Conservation (phyloP, 163 green algal genomes). For the Chlorella variabilis region DNA sequence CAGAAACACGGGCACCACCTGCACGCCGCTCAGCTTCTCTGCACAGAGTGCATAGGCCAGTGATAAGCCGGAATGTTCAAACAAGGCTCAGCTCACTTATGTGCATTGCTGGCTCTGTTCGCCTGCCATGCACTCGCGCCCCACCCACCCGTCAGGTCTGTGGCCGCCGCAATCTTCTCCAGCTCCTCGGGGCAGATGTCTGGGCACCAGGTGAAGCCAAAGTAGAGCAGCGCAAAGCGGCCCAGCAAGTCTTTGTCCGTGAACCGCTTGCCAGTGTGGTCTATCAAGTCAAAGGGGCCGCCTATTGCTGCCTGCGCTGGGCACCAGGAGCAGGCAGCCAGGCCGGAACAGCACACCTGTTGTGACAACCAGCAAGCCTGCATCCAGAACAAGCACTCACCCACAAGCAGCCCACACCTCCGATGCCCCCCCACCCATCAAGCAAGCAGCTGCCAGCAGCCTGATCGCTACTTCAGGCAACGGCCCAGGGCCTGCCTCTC, state of each 20-base stretch:
- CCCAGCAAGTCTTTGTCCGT: conserved; percentile 86
- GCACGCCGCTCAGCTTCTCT: conserved; percentile 66
- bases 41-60: too few species aligned
- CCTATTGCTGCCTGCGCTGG: conserved; percentile 84
- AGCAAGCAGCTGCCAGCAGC: too few species aligned
- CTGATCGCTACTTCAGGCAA: too few species aligned
- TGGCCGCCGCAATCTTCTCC: conserved; percentile 90
- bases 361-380: background rate
- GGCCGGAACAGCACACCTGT: background rate
- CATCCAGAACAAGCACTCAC: too few species aligned
- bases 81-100: too few species aligned
- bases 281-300: conserved; percentile 89
- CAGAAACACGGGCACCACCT: conserved; percentile 93
- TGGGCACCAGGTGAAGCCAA: conserved; percentile 98
- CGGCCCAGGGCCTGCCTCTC: too few species aligned
- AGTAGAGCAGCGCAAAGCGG: conserved; percentile 95
- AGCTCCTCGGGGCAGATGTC: conserved; percentile 99
- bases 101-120: too few species aligned
- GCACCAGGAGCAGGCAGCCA: background rate
- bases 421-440: too few species aligned
- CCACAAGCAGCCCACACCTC: too few species aligned
- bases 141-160: conserved; percentile 80
- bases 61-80: too few species aligned
- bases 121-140: too few species aligned
- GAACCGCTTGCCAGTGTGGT: conserved; percentile 83